These are phyloP conservation scores for Knoxia roxburghii DNA, from an alignment of 257 asterid species.

Conservation along the genomic window DNA sequence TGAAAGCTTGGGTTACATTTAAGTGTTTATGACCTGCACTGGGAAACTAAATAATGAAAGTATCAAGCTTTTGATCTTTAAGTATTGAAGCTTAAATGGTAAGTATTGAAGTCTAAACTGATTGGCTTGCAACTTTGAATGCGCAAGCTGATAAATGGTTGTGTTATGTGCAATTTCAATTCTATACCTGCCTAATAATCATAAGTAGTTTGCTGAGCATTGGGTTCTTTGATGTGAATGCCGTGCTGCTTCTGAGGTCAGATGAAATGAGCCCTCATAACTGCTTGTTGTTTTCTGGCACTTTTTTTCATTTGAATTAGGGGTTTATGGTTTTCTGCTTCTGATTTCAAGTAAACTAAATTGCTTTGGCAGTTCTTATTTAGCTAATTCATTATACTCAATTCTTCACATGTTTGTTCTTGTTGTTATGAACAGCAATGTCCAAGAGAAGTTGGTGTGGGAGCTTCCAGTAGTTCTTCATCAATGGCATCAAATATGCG, in stretches of 20 bases:
- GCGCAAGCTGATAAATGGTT: neutral
- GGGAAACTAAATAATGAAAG: no score
- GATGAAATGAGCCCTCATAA: neutral
- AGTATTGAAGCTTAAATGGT: no score
- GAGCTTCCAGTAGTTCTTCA: conserved; percentile 11
- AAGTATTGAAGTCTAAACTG: no score
- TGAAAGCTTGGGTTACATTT: neutral
- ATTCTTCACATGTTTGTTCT: no score
- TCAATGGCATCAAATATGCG: neutral
- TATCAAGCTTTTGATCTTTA: no score
- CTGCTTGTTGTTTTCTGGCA: neutral
- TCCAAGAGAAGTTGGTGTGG: conserved; percentile 14
- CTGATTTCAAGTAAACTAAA: neutral
- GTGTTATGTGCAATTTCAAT: neutral
- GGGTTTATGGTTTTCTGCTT: neutral
- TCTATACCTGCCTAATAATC: neutral
- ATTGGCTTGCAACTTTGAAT: no score
- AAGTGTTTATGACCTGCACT: neutral
- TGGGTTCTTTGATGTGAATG: neutral
- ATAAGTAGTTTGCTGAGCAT: neutral
- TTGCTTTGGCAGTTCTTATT: neutral
- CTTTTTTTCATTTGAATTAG: neutral
- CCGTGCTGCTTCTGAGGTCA: neutral
- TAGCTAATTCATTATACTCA: no score
- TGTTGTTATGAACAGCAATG: no score